Percentiles rank a stretch among this genome's conserved stretches.
Conservation (phyloP, 768 basidiomycete genomes). For the Boletus tylopilopsis region DNA sequence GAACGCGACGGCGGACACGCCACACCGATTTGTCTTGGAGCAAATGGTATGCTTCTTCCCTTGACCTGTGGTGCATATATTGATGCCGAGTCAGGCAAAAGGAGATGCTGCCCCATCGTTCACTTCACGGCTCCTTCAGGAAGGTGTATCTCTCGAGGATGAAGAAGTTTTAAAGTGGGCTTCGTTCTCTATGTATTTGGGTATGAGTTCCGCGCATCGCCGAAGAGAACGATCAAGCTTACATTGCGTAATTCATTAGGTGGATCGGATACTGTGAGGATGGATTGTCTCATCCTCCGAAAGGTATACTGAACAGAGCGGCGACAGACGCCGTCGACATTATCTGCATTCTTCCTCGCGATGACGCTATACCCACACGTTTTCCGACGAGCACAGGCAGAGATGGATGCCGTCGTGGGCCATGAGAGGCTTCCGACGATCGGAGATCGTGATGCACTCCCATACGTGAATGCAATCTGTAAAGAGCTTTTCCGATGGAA, state of each 20-base stretch:
- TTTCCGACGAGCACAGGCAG: constrained; percentile 6
- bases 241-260: constrained; percentile 17
- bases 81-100: not conserved
- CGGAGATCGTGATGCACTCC: constrained; percentile 7
- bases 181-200: constrained; percentile 8
- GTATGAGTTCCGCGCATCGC: not conserved
- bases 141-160: constrained; percentile 3
- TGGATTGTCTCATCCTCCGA: constrained; percentile 17
- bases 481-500: constrained; percentile 10
- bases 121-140: constrained; percentile 3
- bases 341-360: constrained; percentile 18
- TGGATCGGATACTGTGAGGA: constrained; percentile 11
- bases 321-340: constrained; percentile 13
- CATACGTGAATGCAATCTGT: constrained; percentile 14
- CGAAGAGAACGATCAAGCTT: not conserved
- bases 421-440: constrained; percentile 8
- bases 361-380: constrained; percentile 10
- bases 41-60: constrained; percentile 8
- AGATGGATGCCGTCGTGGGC: constrained; percentile 10
- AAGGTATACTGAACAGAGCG: not conserved
- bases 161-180: constrained; percentile 9
- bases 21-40: constrained; percentile 6
- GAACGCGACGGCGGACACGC: not conserved
- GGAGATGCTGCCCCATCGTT: constrained; percentile 7
- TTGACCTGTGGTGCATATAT: not conserved